phyloP scores from a whole-genome alignment of 2,329 filamentous ascomycete species.

The Colletotrichum lini region DNA sequence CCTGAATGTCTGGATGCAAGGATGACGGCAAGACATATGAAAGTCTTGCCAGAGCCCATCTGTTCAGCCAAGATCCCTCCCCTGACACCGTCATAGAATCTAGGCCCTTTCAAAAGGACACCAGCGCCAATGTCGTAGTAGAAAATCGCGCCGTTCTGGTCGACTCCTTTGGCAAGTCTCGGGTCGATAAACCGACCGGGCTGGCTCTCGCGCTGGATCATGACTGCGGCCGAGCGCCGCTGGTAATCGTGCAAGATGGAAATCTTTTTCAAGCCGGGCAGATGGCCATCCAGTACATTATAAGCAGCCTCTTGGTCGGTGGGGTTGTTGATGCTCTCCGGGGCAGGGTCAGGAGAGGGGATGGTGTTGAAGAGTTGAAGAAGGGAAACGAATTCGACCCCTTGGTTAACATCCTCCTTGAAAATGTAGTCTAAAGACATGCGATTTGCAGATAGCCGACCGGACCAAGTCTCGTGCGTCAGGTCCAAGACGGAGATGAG shows the following conservation, averaged over 20 bases:
- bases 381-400: conserved; percentile 65
- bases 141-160: conserved; percentile 74
- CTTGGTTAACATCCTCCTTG: conserved; percentile 52
- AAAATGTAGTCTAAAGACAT: conserved; percentile 28
- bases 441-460: conserved; percentile 44
- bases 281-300: conserved; percentile 65
- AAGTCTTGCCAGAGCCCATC: conserved; percentile 88
- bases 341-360: conserved; percentile 75
- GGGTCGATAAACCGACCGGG: conserved; percentile 80
- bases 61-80: conserved; percentile 87
- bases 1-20: conserved; percentile 81
- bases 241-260: conserved; percentile 81
- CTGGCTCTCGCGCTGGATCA: conserved; percentile 85
- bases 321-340: conserved; percentile 61
- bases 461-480: conserved; percentile 69
- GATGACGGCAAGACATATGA: conserved; percentile 86
- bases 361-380: conserved; percentile 82
- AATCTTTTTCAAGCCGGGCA: conserved; percentile 72
- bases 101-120: conserved; percentile 74
- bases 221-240: conserved; percentile 81
- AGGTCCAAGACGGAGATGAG: conserved; percentile 71
- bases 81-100: conserved; percentile 79
- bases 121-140: conserved; percentile 79
- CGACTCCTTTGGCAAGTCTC: conserved; percentile 71
- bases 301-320: conserved; percentile 69